Evolutionary conservation across 1,284 basidiomycete genomes (phyloP), one percentile per base, ranked within the genome.

Genomic region (Sporisorium scitamineum): DNA sequence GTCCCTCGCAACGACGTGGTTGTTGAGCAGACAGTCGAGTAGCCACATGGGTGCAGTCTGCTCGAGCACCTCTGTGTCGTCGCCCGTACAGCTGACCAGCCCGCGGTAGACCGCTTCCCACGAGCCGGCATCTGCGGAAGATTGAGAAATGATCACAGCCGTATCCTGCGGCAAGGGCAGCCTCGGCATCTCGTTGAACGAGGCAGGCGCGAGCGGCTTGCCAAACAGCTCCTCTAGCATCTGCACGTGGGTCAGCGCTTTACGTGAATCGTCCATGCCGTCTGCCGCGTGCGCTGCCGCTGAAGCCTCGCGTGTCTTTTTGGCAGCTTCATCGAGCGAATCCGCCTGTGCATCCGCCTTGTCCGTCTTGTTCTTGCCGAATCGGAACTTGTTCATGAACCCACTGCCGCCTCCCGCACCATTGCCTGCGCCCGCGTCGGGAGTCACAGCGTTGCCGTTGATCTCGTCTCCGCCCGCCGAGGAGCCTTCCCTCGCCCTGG

Each of bases 21-120:
- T 86, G 10, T 85, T 84, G 41, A 97, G 88, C 47, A 97, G 86
- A 80, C 92, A 96, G 84, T 97, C 94, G 51, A 95, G 87, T 52
- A 97, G 87, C 96, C 96, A 99, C 67, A 91, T 84, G 2, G 95
- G 95, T 87, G 94, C 90, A 32, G 87, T 87, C 82, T 92, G 90
- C 86, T 97, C 95, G 39, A 98, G 87, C 11, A 87, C 85, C 27
- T 89, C 87, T 41, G 90, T 81, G 76, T 97, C 95, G 13, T 69
- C 54, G 10, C 89, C 90, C 0, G 90, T 90, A 51, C 88, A 89
- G 2, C 89, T 89, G 3, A 91, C 89, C 42, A 90, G 89, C 0
- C 93, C 92, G 26, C 93, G 89, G 82, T 95, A 81, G 2, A 93
- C 87, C 5, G 90, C 91, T 9, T 89, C 90, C 90, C 92, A 95